These are phyloP conservation scores for Fusarium sp. DNA, from an alignment of 2,329 filamentous ascomycete genomes.

Conservation along the genomic window DNA sequence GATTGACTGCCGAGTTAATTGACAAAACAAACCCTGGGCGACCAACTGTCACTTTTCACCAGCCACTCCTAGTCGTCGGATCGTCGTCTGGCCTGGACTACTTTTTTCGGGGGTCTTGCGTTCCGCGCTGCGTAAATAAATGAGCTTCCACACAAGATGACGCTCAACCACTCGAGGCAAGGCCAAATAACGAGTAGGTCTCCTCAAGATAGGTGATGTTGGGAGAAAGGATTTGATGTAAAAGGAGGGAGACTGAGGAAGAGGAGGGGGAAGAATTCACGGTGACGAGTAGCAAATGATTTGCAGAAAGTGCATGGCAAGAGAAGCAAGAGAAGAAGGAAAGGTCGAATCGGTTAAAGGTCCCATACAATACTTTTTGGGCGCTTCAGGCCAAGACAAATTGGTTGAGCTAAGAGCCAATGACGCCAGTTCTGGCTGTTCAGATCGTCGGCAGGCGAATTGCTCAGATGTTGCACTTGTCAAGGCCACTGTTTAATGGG, in stretches of 20 bases:
- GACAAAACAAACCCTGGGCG: slow-evolving; percentile 24
- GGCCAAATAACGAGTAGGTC: slow-evolving; percentile 7
- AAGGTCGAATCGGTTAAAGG: slow-evolving; percentile 9
- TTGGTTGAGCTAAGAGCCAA: slow-evolving; percentile 37
- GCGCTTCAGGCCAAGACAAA: slow-evolving; percentile 27
- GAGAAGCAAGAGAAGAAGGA: not conserved
- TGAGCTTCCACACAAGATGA: slow-evolving; percentile 25
- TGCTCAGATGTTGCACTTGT: slow-evolving; percentile 34
- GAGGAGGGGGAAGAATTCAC: slow-evolving; percentile 6
- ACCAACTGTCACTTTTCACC: slow-evolving; percentile 29
- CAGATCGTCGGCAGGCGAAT: slow-evolving; percentile 40
- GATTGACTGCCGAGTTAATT: slow-evolving; percentile 25
- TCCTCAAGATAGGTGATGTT: not conserved
- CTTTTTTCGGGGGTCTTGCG: not conserved
- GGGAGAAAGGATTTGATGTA: not conserved
- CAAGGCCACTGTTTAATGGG: slow-evolving; percentile 28
- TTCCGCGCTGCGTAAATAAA: slow-evolving; percentile 17
- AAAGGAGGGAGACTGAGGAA: not conserved
- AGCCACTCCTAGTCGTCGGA: slow-evolving; percentile 32
- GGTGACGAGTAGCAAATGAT: slow-evolving; percentile 14
- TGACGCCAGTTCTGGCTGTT: slow-evolving; percentile 38
- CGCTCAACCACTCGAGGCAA: slow-evolving; percentile 5
- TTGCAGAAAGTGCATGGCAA: slow-evolving; percentile 12
- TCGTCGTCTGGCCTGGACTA: slow-evolving; percentile 17
- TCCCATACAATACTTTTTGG: slow-evolving; percentile 4